phyloP scores from a whole-genome alignment of 2,329 filamentous ascomycete genomes.

The Fonsecaea erecta region DNA sequence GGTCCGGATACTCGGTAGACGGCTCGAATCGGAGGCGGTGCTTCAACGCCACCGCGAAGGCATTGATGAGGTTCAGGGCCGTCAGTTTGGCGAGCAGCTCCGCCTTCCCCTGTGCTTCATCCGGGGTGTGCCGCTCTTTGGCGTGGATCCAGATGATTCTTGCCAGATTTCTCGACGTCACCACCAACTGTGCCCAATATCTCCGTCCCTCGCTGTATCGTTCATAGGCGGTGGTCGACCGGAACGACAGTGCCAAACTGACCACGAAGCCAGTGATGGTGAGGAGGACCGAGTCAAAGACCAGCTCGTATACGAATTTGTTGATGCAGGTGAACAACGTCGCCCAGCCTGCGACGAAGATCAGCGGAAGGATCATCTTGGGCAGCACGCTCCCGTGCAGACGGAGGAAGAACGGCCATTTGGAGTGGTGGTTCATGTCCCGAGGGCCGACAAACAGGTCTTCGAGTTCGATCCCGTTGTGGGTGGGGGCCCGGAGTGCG shows the following conservation, averaged over 20 bases:
- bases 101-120: conserved; percentile 58
- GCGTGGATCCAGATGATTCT: conserved; percentile 84
- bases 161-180: conserved; percentile 62
- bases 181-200: conserved; percentile 64
- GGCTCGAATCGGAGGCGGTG: conserved; percentile 85
- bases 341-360: conserved; percentile 67
- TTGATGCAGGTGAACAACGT: conserved; percentile 66
- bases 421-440: conserved; percentile 73
- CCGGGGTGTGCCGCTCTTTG: conserved; percentile 61
- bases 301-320: conserved; percentile 51
- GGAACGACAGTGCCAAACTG: conserved; percentile 76
- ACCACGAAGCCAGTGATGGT: conserved; percentile 83
- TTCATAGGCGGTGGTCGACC: conserved; percentile 77
- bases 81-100: conserved; percentile 73
- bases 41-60: conserved; percentile 77
- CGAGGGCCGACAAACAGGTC: conserved; percentile 68
- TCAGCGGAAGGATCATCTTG: conserved; percentile 72
- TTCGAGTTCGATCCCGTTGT: conserved; percentile 55
- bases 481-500: conserved; percentile 27
- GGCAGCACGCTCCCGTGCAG: conserved; percentile 77
- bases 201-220: conserved; percentile 66
- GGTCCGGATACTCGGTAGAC: conserved; percentile 75
- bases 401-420: conserved; percentile 75
- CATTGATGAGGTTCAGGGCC: conserved; percentile 76
- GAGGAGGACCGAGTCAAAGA: conserved; percentile 70